Percentiles rank a stretch among this genome's conserved stretches.
Conservation (phyloP, 345 rosid species). For the Atalantia buxifolia region DNA sequence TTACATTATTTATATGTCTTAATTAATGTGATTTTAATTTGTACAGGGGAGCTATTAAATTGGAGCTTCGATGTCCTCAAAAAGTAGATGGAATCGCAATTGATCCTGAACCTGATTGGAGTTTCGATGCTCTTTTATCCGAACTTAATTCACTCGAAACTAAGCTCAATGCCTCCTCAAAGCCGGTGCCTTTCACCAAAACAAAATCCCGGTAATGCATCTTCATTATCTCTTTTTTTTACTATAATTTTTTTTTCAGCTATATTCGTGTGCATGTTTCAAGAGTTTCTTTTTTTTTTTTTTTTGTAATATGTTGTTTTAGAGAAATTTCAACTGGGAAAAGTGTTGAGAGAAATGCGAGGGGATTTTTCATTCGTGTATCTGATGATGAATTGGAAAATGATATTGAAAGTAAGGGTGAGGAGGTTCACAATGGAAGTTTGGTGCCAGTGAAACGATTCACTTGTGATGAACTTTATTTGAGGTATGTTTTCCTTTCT, state of each 20-base stretch:
- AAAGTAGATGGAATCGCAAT: slow-evolving; percentile 49
- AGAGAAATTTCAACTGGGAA: slow-evolving; percentile 24
- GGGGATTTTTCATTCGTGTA: slow-evolving; percentile 60
- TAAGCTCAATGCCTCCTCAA: slow-evolving; percentile 49
- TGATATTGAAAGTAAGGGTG: slow-evolving; percentile 31
- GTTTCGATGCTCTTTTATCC: slow-evolving; percentile 45
- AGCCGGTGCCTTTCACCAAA: slow-evolving; percentile 43
- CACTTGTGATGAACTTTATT: slow-evolving; percentile 42
- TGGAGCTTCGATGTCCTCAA: slow-evolving; percentile 60
- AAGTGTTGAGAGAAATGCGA: slow-evolving; percentile 29
- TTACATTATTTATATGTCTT: neutral
- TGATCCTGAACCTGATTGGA: slow-evolving; percentile 86
- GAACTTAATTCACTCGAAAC: slow-evolving; percentile 67
- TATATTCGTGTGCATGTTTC: neutral
- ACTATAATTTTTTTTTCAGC: too few species aligned
- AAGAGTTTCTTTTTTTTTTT: neutral
- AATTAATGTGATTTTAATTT: neutral
- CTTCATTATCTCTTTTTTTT: neutral
- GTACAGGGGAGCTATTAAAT: slow-evolving; percentile 54
- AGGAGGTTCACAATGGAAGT: slow-evolving; percentile 26
- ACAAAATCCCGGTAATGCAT: slow-evolving; percentile 36
- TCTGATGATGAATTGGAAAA: slow-evolving; percentile 62
- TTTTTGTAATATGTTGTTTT: neutral
- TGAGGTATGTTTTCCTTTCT: slow-evolving; percentile 38
- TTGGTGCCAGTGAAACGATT: slow-evolving; percentile 38